These are phyloP conservation scores for Plantago coronopus DNA, from an alignment of 305 asterid species.

Conservation along the genomic window DNA sequence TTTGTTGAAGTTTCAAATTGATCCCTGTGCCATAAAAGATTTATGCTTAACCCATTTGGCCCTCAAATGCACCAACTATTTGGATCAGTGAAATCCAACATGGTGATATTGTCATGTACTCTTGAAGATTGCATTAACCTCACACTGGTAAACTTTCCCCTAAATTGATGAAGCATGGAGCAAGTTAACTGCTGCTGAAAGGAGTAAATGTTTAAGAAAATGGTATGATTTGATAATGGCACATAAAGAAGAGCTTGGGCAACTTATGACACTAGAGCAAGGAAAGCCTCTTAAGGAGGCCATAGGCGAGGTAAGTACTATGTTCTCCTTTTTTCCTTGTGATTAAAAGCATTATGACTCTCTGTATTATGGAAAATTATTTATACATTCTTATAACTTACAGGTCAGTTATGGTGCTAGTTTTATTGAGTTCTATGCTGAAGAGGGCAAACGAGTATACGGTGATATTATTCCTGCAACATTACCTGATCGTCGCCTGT, in stretches of 20 bases:
- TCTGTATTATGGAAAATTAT: constrained; percentile 16
- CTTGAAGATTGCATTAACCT: constrained; percentile 22
- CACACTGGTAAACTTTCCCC: constrained; percentile 11
- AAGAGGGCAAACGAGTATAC: constrained; percentile 91
- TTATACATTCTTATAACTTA: constrained; percentile 22
- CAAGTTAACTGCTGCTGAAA: constrained; percentile 83
- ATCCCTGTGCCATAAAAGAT: too few species aligned
- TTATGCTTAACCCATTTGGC: background rate
- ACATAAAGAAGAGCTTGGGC: constrained; percentile 90
- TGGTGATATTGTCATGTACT: constrained; percentile 5
- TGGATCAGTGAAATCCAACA: background rate
- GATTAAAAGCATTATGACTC: constrained; percentile 8
- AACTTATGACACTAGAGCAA: constrained; percentile 94
- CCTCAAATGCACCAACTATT: background rate
- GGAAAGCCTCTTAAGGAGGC: constrained; percentile 98
- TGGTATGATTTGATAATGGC: constrained; percentile 81
- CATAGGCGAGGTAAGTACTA: constrained; percentile 86
- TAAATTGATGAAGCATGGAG: constrained; percentile 74
- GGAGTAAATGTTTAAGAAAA: constrained; percentile 76
- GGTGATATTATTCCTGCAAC: constrained; percentile 95
- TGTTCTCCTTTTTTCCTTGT: constrained; percentile 21
- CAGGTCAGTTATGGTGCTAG: constrained; percentile 87
- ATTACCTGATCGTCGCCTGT: constrained; percentile 81
- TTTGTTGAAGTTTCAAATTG: too few species aligned
- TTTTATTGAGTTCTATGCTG: constrained; percentile 89